Base-by-base conservation (phyloP, 1,139 yeast species). In the Sugiyamaella xylanicola region DNA sequence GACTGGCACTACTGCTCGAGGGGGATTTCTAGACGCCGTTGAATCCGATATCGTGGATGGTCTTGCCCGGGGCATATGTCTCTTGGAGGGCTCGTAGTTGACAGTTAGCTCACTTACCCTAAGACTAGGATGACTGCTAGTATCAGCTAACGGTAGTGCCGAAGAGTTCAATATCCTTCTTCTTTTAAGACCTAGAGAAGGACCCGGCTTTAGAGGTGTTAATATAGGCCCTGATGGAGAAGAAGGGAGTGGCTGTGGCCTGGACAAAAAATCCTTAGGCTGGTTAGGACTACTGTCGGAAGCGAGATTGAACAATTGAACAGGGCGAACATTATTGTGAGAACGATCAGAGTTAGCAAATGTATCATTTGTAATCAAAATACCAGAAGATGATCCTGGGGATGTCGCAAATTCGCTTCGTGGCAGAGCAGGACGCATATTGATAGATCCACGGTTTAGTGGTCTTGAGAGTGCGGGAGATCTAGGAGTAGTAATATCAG, bases 111-210 rank as follows among this genome's bases (percentile, higher is more conserved):
- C 13, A n/a, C 37, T 7, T 8, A 32, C 15, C 13, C 37, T 32
- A 11, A 32, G 4, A 32, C 15, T 32, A 32, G 37, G 15, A 11
- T 15, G 5, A n/a, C 15, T 32, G 13, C 13, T n/a, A 32, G 15
- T 8, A 32, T 4, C 15, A 13, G 37, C 15, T 11, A 13, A 32
- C n/a, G n/a, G n/a, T 25, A 11, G 37, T 3, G 48, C 11, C 15
- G 49, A 16, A n/a, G 22, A 35, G 17, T 13, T 21, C 19, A 39
- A 17, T 11, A 44, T 21, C 15, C 53, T 17, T 16, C 48, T 50
- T 19, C 41, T 32, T 21, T 46, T 52, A 16, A 52, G 25, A 19
- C 51, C 51, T 21, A 47, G 36, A 3, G 51, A 52, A 11, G 42
- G 55, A 2, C 45, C 49, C n/a, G 50, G 13, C 15, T 40, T 45